A percentile compares a stretch with the other conserved stretches of the same genome.
phyloP scores from a whole-genome alignment of 495 filamentous ascomycete genomes.

The Trichoderma virens region DNA sequence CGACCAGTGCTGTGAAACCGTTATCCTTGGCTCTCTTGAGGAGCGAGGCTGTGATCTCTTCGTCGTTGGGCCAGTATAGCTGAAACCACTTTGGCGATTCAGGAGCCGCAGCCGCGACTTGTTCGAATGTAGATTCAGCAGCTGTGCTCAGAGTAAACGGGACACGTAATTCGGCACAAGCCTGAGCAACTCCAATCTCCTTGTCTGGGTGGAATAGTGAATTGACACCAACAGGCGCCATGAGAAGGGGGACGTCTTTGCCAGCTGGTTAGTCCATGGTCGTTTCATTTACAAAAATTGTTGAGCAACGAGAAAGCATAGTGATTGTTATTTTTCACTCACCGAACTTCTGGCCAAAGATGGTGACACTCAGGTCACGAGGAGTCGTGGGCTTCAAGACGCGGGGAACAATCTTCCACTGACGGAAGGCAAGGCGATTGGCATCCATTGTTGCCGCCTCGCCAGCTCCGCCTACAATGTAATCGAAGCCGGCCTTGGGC shows the following conservation, averaged over 20 bases:
- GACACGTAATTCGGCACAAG: constrained; percentile 44
- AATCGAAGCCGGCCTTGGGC: constrained; percentile 45
- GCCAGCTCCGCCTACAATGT: constrained; percentile 57
- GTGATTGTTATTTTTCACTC: neutral
- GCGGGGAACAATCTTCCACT: constrained; percentile 52
- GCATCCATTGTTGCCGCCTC: constrained; percentile 58
- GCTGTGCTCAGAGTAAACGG: constrained; percentile 49
- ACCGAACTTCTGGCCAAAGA: constrained; percentile 49
- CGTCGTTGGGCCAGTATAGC: constrained; percentile 59
- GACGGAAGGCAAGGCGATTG: constrained; percentile 55
- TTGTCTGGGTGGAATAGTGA: constrained; percentile 47
- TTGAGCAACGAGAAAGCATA: neutral
- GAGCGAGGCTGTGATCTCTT: constrained; percentile 51
- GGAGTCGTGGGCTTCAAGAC: constrained; percentile 32
- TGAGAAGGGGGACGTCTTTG: constrained; percentile 39
- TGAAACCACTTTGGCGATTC: constrained; percentile 47
- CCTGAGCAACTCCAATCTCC: constrained; percentile 45
- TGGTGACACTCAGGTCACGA: constrained; percentile 44
- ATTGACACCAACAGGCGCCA: constrained; percentile 56
- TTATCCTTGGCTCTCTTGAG: constrained; percentile 53
- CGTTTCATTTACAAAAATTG: neutral
- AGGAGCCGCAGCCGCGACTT: constrained; percentile 23
- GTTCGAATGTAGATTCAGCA: constrained; percentile 30
- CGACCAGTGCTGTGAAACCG: constrained; percentile 48
- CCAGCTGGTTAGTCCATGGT: neutral